Conservation (phyloP, 2,329 filamentous ascomycete genomes). For the Fusarium brachygibbosum region DNA sequence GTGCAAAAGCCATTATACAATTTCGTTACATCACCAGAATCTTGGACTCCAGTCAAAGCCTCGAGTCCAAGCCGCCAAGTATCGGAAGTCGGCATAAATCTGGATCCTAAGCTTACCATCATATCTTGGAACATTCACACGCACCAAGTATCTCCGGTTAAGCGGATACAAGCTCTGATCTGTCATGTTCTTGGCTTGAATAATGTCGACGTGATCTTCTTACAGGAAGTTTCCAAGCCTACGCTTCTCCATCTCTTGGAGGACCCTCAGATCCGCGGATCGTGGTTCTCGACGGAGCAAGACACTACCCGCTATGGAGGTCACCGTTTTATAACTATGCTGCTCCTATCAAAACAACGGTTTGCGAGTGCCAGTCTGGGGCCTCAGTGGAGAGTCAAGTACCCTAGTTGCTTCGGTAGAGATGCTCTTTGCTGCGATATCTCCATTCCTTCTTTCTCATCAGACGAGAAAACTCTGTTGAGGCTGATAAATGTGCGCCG, state of each 20-base stretch:
- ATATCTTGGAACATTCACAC: conserved; percentile 54
- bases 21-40: conserved; percentile 18
- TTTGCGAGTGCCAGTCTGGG: conserved; percentile 49
- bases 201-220: conserved; percentile 16
- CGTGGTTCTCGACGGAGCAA: conserved; percentile 53
- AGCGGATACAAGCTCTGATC: conserved; percentile 49
- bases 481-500: conserved; percentile 57
- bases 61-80: conserved; percentile 27
- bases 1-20: too few relatives aligned
- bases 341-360: conserved; percentile 48
- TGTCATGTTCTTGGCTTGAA: conserved; percentile 38
- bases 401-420: conserved; percentile 52
- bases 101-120: conserved; percentile 38
- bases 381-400: conserved; percentile 51
- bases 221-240: conserved; percentile 31
- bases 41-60: conserved; percentile 18
- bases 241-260: conserved; percentile 46
- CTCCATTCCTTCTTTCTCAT: conserved; percentile 28
- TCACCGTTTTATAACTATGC: conserved; percentile 46
- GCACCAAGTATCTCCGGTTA: conserved; percentile 24
- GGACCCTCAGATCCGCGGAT: conserved; percentile 43
- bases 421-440: conserved; percentile 55
- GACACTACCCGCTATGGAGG: conserved; percentile 42
- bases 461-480: conserved; percentile 28
- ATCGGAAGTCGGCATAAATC: conserved; percentile 37